Conservation (phyloP, 257 asterid genomes). For the Fraxinus excelsior region DNA sequence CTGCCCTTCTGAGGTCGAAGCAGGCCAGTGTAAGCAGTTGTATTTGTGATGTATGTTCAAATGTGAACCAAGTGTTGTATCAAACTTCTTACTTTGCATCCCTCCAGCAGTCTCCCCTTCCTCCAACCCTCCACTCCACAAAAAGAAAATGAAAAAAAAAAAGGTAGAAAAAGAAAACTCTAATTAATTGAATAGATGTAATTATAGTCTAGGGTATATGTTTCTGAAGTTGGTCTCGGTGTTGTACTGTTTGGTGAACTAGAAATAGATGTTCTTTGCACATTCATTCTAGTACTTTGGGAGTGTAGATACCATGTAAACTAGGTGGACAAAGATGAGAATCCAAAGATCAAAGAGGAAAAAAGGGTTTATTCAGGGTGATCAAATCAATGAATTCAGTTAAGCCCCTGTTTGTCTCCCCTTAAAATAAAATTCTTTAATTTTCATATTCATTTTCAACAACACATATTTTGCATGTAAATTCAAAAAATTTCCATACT, state of each 20-base stretch:
- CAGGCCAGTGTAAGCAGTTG: constrained; percentile 20
- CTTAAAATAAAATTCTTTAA: no score
- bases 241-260: background rate
- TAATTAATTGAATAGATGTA: background rate
- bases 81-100: background rate
- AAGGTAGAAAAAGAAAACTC: background rate
- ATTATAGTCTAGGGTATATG: background rate
- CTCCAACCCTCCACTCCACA: background rate
- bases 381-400: no score
- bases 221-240: background rate
- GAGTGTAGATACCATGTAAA: background rate
- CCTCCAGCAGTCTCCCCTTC: background rate
- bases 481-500: no score
- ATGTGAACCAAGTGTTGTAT: background rate
- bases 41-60: constrained; percentile 4
- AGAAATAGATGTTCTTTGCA: background rate
- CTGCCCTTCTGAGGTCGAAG: constrained; percentile 13
- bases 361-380: no score
- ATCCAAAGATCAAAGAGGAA: no score
- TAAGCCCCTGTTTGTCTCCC: no score
- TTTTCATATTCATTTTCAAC: no score
- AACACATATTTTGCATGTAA: no score
- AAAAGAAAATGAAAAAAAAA: background rate
- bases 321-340: no score
- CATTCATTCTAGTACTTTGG: background rate